Evolutionary conservation across 2,329 filamentous ascomycete genomes (phyloP).

Genomic region (Harringtonia aguacate): DNA sequence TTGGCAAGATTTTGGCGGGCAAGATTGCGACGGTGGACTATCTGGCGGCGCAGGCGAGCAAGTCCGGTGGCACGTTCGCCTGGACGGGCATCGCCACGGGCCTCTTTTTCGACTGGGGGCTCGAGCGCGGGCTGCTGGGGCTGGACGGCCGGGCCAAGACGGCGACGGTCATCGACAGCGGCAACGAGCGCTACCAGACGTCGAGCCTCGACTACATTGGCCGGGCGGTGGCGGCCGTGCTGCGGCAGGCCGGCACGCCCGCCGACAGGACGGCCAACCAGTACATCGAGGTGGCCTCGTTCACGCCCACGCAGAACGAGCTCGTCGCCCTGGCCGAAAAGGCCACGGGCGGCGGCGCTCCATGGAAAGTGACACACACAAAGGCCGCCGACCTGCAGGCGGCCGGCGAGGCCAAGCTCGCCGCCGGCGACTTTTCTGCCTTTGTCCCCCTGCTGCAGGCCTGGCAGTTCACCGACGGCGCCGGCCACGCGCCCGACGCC

Average conservation of each 20-base stretch:
- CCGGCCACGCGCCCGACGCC: conserved; percentile 17
- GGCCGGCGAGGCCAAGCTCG: conserved; percentile 29
- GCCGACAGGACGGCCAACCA: conserved; percentile 26
- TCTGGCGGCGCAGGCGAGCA: conserved; percentile 7
- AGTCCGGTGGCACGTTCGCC: conserved; percentile 10
- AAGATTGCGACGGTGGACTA: conserved; percentile 28
- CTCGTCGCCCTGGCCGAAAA: conserved; percentile 42
- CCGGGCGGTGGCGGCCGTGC: conserved; percentile 15
- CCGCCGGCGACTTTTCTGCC: conserved; percentile 25
- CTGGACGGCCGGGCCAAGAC: conserved; percentile 34
- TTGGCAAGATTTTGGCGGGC: conserved; percentile 22
- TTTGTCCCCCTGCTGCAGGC: conserved; percentile 18
- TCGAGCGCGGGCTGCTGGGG: conserved; percentile 37
- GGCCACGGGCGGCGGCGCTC: conserved; percentile 29
- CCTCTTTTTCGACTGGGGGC: conserved; percentile 27
- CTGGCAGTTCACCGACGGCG: conserved; percentile 24
- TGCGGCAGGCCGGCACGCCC: conserved; percentile 15
- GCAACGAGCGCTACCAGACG: conserved; percentile 14
- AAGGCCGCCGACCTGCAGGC: conserved; percentile 23
- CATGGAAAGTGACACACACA: conserved; percentile 32
- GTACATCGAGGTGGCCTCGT: conserved; percentile 44
- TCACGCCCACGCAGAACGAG: conserved; percentile 47
- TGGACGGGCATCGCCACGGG: conserved; percentile 20
- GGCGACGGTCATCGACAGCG: conserved; percentile 18
- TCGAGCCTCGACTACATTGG: conserved; percentile 17